Percentiles rank a stretch among this genome's conserved stretches.
These are phyloP conservation scores for Calocybe indica DNA, from an alignment of 768 basidiomycete species.

Conservation along the genomic window DNA sequence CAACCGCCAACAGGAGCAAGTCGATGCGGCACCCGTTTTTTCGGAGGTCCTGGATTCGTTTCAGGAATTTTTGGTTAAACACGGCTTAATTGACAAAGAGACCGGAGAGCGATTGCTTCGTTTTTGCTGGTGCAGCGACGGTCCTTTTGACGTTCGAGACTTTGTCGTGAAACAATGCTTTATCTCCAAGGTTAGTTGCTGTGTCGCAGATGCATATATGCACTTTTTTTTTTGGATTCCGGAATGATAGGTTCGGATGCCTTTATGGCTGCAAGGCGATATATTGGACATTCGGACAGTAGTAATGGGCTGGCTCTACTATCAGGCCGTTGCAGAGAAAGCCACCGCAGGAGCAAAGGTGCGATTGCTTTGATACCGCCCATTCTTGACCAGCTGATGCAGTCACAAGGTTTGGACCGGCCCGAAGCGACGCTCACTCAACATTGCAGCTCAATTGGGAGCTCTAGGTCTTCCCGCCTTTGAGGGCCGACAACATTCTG, in stretches of 20 bases:
- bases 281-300: slow-evolving; percentile 67
- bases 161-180: slow-evolving; percentile 89
- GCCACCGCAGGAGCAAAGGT: slow-evolving; percentile 6
- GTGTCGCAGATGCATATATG: slow-evolving; percentile 1
- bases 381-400: slow-evolving; percentile 1
- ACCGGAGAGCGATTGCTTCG: slow-evolving; percentile 52
- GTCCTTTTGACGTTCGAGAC: slow-evolving; percentile 78
- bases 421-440: slow-evolving; percentile 37
- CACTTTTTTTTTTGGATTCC: background rate
- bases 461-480: slow-evolving; percentile 71
- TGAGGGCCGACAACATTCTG: slow-evolving; percentile 80
- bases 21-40: slow-evolving; percentile 76
- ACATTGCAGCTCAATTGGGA: slow-evolving; percentile 70
- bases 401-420: slow-evolving; percentile 17
- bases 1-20: slow-evolving; percentile 51
- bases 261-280: slow-evolving; percentile 68
- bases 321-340: slow-evolving; percentile 15
- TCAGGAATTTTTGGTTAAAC: slow-evolving; percentile 59
- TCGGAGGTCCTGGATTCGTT: slow-evolving; percentile 59
- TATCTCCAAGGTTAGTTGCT: slow-evolving; percentile 61
- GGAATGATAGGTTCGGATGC: slow-evolving; percentile 49
- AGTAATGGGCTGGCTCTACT: slow-evolving; percentile 43
- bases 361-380: slow-evolving; percentile 12
- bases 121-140: slow-evolving; percentile 82
- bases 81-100: slow-evolving; percentile 60